These are phyloP conservation scores for Thymus quinquecostatus DNA, from an alignment of 257 asterid species.

Conservation along the genomic window DNA sequence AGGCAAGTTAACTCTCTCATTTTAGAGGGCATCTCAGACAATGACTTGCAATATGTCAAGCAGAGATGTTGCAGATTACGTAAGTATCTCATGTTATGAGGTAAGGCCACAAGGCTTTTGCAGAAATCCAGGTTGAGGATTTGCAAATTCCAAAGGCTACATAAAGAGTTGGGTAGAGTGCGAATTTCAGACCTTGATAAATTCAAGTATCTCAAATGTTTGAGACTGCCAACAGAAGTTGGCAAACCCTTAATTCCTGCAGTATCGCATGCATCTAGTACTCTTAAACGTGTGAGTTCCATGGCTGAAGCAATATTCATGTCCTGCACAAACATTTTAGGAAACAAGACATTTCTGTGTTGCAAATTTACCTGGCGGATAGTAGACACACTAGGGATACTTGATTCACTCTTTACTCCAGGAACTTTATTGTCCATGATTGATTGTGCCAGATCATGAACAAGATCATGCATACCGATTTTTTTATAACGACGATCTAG, in stretches of 20 bases:
- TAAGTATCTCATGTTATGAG: conserved; percentile 31
- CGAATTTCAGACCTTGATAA: not conserved
- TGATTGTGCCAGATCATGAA: conserved; percentile 47
- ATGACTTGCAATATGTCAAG: not conserved
- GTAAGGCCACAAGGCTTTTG: conserved; percentile 16
- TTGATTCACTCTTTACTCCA: not conserved
- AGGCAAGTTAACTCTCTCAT: conserved; percentile 35
- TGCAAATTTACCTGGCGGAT: not conserved
- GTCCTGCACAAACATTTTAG: conserved; percentile 6
- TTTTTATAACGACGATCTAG: not conserved
- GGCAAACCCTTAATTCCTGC: too few species aligned
- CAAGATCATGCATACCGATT: conserved; percentile 39
- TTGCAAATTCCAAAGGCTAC: conserved; percentile 41
- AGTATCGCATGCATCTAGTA: too few species aligned
- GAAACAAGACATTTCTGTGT: conserved; percentile 7
- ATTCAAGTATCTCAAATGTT: too few species aligned
- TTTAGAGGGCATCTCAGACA: conserved; percentile 32
- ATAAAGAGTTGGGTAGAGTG: conserved; percentile 32
- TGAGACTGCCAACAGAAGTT: too few species aligned
- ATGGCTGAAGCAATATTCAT: not conserved
- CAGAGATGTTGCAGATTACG: conserved; percentile 35
- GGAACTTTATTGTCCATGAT: conserved; percentile 29
- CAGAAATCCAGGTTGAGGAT: conserved; percentile 34
- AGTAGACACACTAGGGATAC: not conserved
- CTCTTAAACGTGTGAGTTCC: not conserved